phyloP scores from a whole-genome alignment of 1,284 basidiomycete genomes.

The Boletellus deceptivus region DNA sequence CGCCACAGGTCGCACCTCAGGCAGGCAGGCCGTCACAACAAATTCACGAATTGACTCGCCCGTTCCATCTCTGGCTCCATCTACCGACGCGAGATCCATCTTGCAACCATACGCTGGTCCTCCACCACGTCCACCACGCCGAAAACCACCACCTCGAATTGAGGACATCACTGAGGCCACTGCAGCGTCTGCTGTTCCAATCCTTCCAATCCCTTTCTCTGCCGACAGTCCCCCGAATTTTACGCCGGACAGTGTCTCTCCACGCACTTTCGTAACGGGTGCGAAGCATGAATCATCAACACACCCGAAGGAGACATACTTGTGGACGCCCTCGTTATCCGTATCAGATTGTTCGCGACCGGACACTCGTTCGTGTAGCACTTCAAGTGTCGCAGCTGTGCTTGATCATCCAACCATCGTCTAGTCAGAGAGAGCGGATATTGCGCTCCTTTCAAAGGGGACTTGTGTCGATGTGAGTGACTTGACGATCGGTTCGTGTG shows the following conservation, averaged over 20 bases:
- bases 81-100: no score
- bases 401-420: background rate
- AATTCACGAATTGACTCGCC: slow-evolving; percentile 10
- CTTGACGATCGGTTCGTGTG: background rate
- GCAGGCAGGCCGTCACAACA: slow-evolving; percentile 17
- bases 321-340: slow-evolving; percentile 29
- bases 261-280: background rate
- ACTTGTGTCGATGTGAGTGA: slow-evolving; percentile 3
- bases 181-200: background rate
- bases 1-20: background rate
- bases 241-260: background rate
- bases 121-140: slow-evolving; percentile 41
- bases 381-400: background rate
- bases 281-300: background rate
- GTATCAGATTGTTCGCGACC: background rate
- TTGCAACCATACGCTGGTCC: slow-evolving; percentile 4
- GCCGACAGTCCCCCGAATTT: background rate
- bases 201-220: background rate
- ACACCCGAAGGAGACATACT: slow-evolving; percentile 27
- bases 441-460: background rate
- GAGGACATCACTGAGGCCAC: slow-evolving; percentile 4
- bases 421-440: background rate
- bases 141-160: slow-evolving; percentile 7
- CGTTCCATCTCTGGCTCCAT: slow-evolving; percentile 6
- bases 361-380: background rate